phyloP scores from a whole-genome alignment of 345 rosid species.

The Cardiospermum halicacabum region DNA sequence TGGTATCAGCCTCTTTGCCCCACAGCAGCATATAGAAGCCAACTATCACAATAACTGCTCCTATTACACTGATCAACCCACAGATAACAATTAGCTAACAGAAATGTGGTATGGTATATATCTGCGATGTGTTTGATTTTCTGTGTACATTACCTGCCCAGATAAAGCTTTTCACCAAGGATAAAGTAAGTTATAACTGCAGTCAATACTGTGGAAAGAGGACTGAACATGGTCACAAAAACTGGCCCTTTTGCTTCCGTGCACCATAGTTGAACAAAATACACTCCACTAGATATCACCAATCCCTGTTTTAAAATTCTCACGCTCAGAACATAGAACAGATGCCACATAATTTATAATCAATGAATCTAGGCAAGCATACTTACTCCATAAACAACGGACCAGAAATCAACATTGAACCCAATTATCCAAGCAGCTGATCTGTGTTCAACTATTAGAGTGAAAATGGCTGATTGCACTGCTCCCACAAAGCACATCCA shows the following conservation, averaged over 20 bases:
- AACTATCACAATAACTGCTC: constrained; percentile 40
- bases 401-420: constrained; percentile 50
- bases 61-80: constrained; percentile 39
- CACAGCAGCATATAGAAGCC: constrained; percentile 61
- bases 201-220: constrained; percentile 46
- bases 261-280: constrained; percentile 54
- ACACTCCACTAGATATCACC: constrained; percentile 38
- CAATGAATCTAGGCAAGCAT: background rate
- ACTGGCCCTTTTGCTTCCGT: constrained; percentile 53
- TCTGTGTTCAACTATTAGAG: constrained; percentile 39
- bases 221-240: constrained; percentile 61
- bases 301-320: constrained; percentile 41
- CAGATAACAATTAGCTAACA: background rate
- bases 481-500: constrained; percentile 64
- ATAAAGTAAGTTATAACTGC: constrained; percentile 46
- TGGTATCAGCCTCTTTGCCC: constrained; percentile 56
- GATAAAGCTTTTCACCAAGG: constrained; percentile 51
- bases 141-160: constrained; percentile 45
- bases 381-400: constrained; percentile 56
- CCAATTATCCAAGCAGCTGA: constrained; percentile 50
- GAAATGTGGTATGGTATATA: background rate
- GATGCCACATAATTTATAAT: too few species aligned
- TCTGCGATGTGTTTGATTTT: background rate
- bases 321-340: too few species aligned
- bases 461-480: constrained; percentile 52